Evolutionary conservation across 1,139 yeast genomes (phyloP).

Genomic region (Saccharomycopsis hybrid): DNA sequence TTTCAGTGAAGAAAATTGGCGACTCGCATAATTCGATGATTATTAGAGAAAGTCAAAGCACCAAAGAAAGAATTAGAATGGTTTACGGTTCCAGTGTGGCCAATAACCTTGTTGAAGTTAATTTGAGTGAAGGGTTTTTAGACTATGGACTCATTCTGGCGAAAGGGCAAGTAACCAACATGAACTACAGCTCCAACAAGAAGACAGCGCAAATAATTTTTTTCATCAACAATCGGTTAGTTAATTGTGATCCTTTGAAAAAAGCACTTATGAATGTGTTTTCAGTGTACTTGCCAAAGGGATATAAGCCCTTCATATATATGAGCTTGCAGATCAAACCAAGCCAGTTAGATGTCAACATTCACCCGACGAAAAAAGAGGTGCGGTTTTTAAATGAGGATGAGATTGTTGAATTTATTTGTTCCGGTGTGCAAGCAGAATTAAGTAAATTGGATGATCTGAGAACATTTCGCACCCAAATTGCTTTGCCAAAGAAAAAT

Average conservation of each 20-base stretch:
- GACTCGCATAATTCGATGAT: slow-evolving; percentile 52
- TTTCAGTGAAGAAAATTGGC: slow-evolving; percentile 74
- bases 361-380: slow-evolving; percentile 94
- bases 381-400: slow-evolving; percentile 83
- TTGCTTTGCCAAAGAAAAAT: slow-evolving; percentile 32
- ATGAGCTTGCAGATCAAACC: slow-evolving; percentile 62
- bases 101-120: slow-evolving; percentile 50
- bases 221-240: slow-evolving; percentile 80
- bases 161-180: slow-evolving; percentile 60
- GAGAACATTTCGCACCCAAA: slow-evolving; percentile 64
- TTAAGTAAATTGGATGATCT: slow-evolving; percentile 61
- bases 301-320: slow-evolving; percentile 73
- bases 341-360: slow-evolving; percentile 76
- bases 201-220: slow-evolving; percentile 64
- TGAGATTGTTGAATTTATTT: slow-evolving; percentile 65
- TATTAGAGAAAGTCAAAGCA: slow-evolving; percentile 41
- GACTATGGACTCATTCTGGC: slow-evolving; percentile 44
- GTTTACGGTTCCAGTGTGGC: slow-evolving; percentile 72
- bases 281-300: slow-evolving; percentile 67
- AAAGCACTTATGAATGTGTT: slow-evolving; percentile 65
- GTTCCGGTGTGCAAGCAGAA: slow-evolving; percentile 41
- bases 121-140: slow-evolving; percentile 24
- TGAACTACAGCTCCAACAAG: slow-evolving; percentile 49
- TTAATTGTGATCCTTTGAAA: slow-evolving; percentile 72
- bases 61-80: slow-evolving; percentile 62